Conservation (phyloP, 169 alveolate species). For the Sarcocystis neurona region DNA sequence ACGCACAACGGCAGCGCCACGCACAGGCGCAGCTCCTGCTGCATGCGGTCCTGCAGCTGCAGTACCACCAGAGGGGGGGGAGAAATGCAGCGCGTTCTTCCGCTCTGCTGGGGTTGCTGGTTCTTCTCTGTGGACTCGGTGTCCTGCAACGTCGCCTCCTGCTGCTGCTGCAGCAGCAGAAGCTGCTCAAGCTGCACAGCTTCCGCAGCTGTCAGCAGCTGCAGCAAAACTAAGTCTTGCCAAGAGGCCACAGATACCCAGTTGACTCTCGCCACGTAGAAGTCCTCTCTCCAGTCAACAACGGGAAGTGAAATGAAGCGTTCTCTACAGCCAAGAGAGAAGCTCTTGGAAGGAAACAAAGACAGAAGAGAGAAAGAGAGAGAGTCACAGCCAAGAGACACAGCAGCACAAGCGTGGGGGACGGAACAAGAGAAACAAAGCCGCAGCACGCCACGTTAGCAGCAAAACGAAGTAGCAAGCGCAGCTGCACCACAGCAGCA, state of each 20-base stretch:
- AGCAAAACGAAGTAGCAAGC: too few species aligned
- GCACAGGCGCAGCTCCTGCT: constrained; percentile 60
- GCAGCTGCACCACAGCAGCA: too few species aligned
- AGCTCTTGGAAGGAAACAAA: neutral
- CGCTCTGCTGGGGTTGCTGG: constrained; percentile 39
- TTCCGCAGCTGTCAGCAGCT: constrained; percentile 30
- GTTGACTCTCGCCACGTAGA: constrained; percentile 47
- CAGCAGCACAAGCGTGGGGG: too few species aligned
- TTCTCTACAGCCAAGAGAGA: neutral
- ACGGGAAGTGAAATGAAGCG: constrained; percentile 39
- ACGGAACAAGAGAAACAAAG: too few species aligned
- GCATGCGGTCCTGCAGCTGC: constrained; percentile 60
- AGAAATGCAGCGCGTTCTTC: neutral
- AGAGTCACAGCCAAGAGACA: too few species aligned
- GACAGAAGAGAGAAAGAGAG: too few species aligned
- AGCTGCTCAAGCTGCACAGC: constrained; percentile 4
- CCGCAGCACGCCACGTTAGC: too few species aligned
- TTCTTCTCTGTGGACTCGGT: neutral
- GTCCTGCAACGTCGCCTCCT: neutral
- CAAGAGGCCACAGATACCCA: constrained; percentile 36
- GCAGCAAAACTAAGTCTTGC: constrained; percentile 36
- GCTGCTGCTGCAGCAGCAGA: constrained; percentile 12
- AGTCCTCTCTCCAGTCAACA: constrained; percentile 40
- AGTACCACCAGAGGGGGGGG: constrained; percentile 56
- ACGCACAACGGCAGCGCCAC: constrained; percentile 47